A percentile compares a stretch with the other conserved stretches of the same genome.
Conservation (phyloP, 805 yeast genomes). For the Myxozyma melibiosi region DNA sequence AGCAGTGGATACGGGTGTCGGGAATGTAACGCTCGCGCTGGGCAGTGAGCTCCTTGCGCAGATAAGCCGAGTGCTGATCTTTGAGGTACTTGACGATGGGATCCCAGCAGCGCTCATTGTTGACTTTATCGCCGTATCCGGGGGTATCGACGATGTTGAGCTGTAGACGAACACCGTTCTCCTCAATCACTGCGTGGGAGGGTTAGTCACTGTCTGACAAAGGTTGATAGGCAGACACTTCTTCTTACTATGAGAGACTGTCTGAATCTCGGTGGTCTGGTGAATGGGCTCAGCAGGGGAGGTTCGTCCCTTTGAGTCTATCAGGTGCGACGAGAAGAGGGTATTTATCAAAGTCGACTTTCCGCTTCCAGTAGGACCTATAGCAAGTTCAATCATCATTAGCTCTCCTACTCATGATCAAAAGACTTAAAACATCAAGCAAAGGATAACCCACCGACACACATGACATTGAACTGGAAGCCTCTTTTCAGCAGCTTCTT, state of each 20-base stretch:
- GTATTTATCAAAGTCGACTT: conserved; percentile 92
- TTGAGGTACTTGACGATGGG: conserved; percentile 91
- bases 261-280: conserved; percentile 54
- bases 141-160: conserved; percentile 94
- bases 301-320: conserved; percentile 72
- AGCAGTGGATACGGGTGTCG: conserved; percentile 93
- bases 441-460: conserved; percentile 57
- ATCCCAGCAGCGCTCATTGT: conserved; percentile 75
- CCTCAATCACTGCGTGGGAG: conserved; percentile 53
- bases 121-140: conserved; percentile 94
- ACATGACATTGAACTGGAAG: conserved; percentile 90
- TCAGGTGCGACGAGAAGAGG: conserved; percentile 78
- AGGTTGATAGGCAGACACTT: neutral
- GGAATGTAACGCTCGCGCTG: conserved; percentile 70
- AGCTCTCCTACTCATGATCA: neutral
- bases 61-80: conserved; percentile 78
- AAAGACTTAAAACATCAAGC: neutral
- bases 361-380: conserved; percentile 80
- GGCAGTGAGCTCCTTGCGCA: conserved; percentile 87
- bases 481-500: conserved; percentile 89
- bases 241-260: conserved; percentile 38
- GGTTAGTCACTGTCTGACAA: neutral
- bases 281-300: conserved; percentile 69
- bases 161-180: conserved; percentile 83
- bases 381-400: no score